Percentiles rank a stretch among this genome's conserved stretches.
Conservation (phyloP, 164 flowering plant species). For the Stephania cephalantha region DNA sequence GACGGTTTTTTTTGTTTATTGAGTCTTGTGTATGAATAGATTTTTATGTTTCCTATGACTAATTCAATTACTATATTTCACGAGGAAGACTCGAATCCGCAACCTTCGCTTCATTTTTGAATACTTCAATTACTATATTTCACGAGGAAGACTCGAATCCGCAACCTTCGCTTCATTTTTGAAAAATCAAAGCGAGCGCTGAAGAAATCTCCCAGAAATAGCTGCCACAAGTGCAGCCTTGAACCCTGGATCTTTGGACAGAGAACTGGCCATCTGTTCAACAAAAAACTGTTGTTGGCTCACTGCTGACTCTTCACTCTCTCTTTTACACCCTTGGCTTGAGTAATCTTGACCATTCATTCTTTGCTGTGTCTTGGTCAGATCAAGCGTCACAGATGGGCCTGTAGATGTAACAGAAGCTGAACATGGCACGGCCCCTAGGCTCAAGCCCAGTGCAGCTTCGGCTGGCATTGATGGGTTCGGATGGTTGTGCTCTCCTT, state of each 20-base stretch:
- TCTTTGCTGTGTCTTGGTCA: constrained; percentile 10
- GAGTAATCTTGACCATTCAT: background rate
- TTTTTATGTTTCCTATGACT: background rate
- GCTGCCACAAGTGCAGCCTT: constrained; percentile 20
- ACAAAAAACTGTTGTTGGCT: constrained; percentile 25
- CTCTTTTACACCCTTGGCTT: constrained; percentile 2
- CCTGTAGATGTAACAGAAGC: constrained; percentile 13
- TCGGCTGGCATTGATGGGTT: constrained; percentile 18
- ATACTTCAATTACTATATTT: background rate
- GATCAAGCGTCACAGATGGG: constrained; percentile 16
- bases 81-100: background rate
- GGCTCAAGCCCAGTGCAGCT: constrained; percentile 10
- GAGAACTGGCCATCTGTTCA: constrained; percentile 22
- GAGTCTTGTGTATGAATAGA: no score
- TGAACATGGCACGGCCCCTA: constrained; percentile 19
- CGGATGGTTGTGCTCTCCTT: constrained; percentile 73
- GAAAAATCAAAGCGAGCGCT: background rate
- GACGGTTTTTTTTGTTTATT: background rate
- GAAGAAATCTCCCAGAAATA: constrained; percentile 18
- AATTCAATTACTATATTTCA: background rate
- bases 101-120: background rate
- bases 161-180: background rate
- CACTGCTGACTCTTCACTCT: constrained; percentile 11
- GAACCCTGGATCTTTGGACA: constrained; percentile 21
- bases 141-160: background rate